Evolutionary conservation across 306 rosid species (phyloP), one percentile per base, ranked within the genome.

Genomic region (Cyamopsis tetragonoloba): DNA sequence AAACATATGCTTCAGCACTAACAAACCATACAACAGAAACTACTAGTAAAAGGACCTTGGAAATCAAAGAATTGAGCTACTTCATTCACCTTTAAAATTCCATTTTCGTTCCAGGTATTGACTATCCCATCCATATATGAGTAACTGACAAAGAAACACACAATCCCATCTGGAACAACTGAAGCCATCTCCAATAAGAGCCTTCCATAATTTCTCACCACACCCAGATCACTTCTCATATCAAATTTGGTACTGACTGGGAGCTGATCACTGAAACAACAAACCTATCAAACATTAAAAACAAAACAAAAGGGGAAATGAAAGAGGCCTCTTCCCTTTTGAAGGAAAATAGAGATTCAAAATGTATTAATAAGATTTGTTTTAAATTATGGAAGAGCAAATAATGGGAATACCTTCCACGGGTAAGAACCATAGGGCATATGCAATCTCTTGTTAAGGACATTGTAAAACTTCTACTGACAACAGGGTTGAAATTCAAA

Each of bases 371-470:
- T 18, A 42, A 67, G 53, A 50, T 46, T 13, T 20, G 17, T 41
- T 47, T 3, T 10, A 15, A 28, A 75, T 71, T 34, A 61, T 6
- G 39, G 44, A n/a, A 47, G 2, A 50, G 71, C 42, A 22, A 11
- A 42, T 60, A 41, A 43, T n/a, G 14, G 64, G 66, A 68, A 66
- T 84, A 93, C 98, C 98, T 88, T 70, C 97, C 97, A 31, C 98
- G 90, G 20, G 98, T 89, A 71, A 93, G 98, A 73, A 93, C 98
- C 98, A 93, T 93, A n/a, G 98, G 98, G 67, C 98, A 93, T 69
- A 93, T 93, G 84, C 96, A 93, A 58, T 89, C 98, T 78, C 98
- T 86, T 68, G 98, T 93, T 69, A 93, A 77, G 66, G 98, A 93
- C 96, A 93, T 93, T 22, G 91, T 89, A 88, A 93, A 89, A 83